These are phyloP conservation scores for Barnettozyma salicaria DNA, from an alignment of 805 yeast species.

Conservation along the genomic window DNA sequence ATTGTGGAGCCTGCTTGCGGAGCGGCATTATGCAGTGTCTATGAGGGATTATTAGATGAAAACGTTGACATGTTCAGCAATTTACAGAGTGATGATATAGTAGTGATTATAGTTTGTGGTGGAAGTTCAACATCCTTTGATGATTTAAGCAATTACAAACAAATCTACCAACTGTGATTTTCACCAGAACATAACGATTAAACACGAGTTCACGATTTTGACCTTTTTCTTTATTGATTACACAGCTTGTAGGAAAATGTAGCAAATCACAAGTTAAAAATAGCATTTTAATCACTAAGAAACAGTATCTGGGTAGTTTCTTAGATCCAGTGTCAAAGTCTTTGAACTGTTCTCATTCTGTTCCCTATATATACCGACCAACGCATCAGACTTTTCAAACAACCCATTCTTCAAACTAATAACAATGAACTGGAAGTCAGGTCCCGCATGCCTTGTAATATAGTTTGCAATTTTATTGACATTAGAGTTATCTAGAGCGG, in stretches of 20 bases:
- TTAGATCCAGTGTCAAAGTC: slow-evolving; percentile 67
- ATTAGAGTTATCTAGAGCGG: slow-evolving; percentile 88
- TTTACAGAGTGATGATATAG: slow-evolving; percentile 35
- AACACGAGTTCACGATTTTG: too few relatives aligned
- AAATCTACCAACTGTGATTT: slow-evolving; percentile 11
- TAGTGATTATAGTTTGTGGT: slow-evolving; percentile 58
- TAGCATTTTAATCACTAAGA: too few relatives aligned
- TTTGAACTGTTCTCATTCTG: slow-evolving; percentile 66
- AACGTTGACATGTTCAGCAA: slow-evolving; percentile 27
- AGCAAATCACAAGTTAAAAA: too few relatives aligned
- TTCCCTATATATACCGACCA: slow-evolving; percentile 89
- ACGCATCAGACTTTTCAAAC: slow-evolving; percentile 82
- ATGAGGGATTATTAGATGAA: slow-evolving; percentile 29
- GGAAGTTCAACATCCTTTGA: slow-evolving; percentile 35
- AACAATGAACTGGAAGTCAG: slow-evolving; percentile 83
- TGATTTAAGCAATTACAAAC: slow-evolving; percentile 21
- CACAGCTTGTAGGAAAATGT: too few relatives aligned
- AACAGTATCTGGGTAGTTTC: slow-evolving; percentile 44
- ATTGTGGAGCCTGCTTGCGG: slow-evolving; percentile 73
- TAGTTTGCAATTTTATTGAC: slow-evolving; percentile 85
- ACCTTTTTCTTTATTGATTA: too few relatives aligned
- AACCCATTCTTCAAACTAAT: slow-evolving; percentile 83
- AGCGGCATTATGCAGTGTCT: slow-evolving; percentile 54
- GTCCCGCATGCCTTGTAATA: slow-evolving; percentile 67
- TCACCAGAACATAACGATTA: neutral